Evolutionary conservation across 75 land plant genomes (phyloP).

Genomic region (Picea glauca): DNA sequence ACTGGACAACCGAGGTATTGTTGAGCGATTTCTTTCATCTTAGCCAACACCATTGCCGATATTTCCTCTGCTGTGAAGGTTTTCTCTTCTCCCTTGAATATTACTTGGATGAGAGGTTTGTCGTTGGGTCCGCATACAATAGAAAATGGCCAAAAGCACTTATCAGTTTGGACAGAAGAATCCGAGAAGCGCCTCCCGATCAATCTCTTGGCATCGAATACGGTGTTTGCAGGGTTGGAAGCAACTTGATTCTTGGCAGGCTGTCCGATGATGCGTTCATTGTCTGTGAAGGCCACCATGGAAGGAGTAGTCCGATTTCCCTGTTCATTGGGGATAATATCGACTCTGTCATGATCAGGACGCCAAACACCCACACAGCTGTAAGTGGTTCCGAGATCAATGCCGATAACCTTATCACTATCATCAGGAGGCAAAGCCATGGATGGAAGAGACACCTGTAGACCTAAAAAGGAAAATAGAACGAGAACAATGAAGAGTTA

Average conservation of each 20-base stretch:
- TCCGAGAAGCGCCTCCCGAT: conserved; percentile 30
- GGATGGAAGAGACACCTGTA: no score
- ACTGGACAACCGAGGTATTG: conserved; percentile 17
- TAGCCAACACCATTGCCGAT: conserved; percentile 25
- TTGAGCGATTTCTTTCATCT: conserved; percentile 28
- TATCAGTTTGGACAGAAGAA: conserved; percentile 27
- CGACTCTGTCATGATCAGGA: background rate
- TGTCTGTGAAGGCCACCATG: background rate
- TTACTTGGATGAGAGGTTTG: conserved; percentile 27
- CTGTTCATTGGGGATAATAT: background rate
- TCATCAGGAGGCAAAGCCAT: no score
- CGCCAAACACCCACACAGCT: background rate
- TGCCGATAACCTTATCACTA: background rate
- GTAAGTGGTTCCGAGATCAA: background rate
- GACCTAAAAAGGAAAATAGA: no score
- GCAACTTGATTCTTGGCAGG: background rate
- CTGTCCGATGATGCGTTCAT: background rate
- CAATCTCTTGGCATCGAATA: conserved; percentile 32
- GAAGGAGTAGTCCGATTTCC: background rate
- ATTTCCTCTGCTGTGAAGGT: conserved; percentile 28
- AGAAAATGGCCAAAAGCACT: conserved; percentile 25
- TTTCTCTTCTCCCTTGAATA: conserved; percentile 20
- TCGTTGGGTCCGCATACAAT: conserved; percentile 22
- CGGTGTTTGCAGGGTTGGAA: background rate
- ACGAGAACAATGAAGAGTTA: no score